Percentiles rank a stretch among this genome's conserved stretches.
phyloP scores from a whole-genome alignment of 2,329 filamentous ascomycete genomes.

The Fusarium coicis region DNA sequence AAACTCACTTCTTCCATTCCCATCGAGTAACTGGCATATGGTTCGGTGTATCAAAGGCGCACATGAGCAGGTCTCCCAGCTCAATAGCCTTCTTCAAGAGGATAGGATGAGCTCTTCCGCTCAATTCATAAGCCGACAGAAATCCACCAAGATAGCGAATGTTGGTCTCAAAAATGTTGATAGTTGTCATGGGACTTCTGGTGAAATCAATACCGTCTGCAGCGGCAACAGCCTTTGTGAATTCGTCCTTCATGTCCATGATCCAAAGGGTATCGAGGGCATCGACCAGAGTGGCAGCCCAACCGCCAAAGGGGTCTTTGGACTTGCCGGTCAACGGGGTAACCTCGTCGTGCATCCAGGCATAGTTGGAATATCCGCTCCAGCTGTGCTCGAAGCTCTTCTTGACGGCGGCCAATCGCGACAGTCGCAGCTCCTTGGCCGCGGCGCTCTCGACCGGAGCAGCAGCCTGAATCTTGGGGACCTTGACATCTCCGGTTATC shows the following conservation, averaged over 20 bases:
- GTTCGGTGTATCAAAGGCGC: conserved; percentile 74
- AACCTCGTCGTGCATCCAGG: conserved; percentile 72
- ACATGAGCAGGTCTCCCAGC: conserved; percentile 70
- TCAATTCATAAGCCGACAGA: conserved; percentile 73
- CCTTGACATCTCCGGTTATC: conserved; percentile 35
- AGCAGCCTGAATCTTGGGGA: conserved; percentile 47
- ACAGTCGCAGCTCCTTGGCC: conserved; percentile 47
- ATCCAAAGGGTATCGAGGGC: conserved; percentile 76
- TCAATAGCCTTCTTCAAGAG: conserved; percentile 70
- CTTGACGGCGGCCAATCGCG: conserved; percentile 57
- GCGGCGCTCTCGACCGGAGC: conserved; percentile 46
- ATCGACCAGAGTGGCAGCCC: conserved; percentile 73
- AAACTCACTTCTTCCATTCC: conserved; percentile 44
- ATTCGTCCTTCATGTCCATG: conserved; percentile 72
- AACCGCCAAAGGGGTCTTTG: conserved; percentile 70
- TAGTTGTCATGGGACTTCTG: conserved; percentile 54
- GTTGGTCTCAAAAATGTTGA: conserved; percentile 75
- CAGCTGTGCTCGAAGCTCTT: conserved; percentile 66
- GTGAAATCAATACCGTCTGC: conserved; percentile 69
- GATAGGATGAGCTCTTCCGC: conserved; percentile 56
- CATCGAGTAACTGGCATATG: conserved; percentile 62
- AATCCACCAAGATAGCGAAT: conserved; percentile 76
- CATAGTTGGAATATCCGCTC: conserved; percentile 68
- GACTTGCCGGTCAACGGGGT: conserved; percentile 62
- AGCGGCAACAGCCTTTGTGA: conserved; percentile 68